Base-by-base conservation (phyloP, 73 alveolate genomes). In the Paramecium sonneborni region DNA sequence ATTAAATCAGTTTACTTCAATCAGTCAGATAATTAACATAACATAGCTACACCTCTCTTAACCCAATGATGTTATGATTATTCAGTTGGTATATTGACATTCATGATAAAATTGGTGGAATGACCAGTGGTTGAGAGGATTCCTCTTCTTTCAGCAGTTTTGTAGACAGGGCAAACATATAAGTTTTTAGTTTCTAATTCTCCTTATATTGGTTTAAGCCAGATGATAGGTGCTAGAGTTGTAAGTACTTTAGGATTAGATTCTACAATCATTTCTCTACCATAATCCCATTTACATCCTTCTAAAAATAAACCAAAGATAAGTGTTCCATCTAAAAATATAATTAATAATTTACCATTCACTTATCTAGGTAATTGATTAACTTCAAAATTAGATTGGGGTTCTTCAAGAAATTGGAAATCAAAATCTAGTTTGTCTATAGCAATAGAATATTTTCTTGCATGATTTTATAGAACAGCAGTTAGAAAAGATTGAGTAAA, bases 21-120 rank as follows among this genome's bases (percentile, higher is more conserved):
- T 62, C 84, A 85, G 24, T 85, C 92, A 6, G 85, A 15, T 88
- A 88, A 88, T 35, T 88, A 76, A 68, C 92, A 70, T 18, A 94
- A 72, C 85, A 96, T 70, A 23, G 99, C 99, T 76, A 98, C 99
- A 18, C 99, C 99, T 72, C 99, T 97, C 98, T 98, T 98, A 87
- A 96, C 96, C 99, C 99, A 98, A 90, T 97, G 99, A 28, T 95
- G 93, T 28, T 98, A 95, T 21, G 95, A 62, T 32, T 94, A 87
- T 34, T 55, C 85, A 20, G 96, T 92, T 2, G 97, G 88, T n/a
- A 62, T 11, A 68, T 70, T 97, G 93, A 97, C 94, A 67, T 95
- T 94, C 92, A 88, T 94, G 79, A 94, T 94, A 88, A 92, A 97
- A 93, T 97, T 97, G 1, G 99, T 98, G 18, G 99, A 95, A n/a